Conservation (phyloP, 108 stramenopile genomes). For the Nitzschia sp. region DNA sequence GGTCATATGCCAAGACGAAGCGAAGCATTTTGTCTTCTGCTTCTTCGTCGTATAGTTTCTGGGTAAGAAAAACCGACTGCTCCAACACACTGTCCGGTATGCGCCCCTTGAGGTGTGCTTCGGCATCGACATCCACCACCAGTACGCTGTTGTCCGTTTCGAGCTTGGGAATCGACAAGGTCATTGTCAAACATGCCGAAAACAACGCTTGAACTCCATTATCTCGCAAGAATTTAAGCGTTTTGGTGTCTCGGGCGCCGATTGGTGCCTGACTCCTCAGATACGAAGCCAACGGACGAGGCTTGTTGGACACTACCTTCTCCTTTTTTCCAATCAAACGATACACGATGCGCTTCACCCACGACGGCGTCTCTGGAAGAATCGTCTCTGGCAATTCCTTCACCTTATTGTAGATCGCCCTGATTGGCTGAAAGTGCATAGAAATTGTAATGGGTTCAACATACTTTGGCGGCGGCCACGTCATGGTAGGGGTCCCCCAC, state of each 20-base stretch:
- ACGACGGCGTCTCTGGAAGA: background rate
- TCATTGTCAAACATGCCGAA: constrained; percentile 14
- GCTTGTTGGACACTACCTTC: background rate
- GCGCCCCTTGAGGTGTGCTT: background rate
- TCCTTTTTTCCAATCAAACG: background rate
- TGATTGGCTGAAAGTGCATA: background rate
- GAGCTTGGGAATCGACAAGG: constrained; percentile 2
- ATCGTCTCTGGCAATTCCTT: background rate
- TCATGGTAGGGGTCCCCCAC: constrained; percentile 5
- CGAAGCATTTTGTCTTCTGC: constrained; percentile 1
- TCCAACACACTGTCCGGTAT: background rate
- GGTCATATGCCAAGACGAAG: background rate
- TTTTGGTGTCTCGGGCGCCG: constrained; percentile 9
- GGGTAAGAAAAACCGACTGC: background rate
- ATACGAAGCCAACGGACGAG: background rate
- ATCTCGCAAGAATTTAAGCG: background rate
- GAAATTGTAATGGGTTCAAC: constrained; percentile 1
- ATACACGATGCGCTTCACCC: background rate
- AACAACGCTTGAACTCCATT: constrained; percentile 4
- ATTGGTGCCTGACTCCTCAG: constrained; percentile 2
- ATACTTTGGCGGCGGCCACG: background rate
- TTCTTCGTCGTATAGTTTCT: background rate
- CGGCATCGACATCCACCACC: background rate
- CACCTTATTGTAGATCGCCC: background rate
- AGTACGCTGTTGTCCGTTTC: background rate